Evolutionary conservation across 164 flowering plant species (phyloP), one percentile per base, ranked within the genome.

Genomic region (Vitis riparia): DNA sequence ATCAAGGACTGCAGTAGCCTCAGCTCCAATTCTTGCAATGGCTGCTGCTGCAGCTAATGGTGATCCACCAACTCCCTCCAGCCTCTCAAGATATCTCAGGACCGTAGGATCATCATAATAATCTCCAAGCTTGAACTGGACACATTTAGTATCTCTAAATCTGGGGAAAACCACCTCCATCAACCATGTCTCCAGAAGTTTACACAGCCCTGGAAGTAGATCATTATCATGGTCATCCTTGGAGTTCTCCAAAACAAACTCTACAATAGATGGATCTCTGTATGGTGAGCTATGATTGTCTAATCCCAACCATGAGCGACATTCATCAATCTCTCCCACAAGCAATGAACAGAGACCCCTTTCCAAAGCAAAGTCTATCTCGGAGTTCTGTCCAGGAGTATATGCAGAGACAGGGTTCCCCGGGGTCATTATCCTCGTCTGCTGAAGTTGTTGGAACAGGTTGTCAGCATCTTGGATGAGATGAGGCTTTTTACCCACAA

Each of bases 1-100:
- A 79, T 83, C 97, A 67, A 92, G 84, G 71, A 86, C 98, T 3
- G 97, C 97, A 56, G 96, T 84, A 63, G 97, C 98, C 74, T 81
- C 91, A 50, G 97, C 97, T 9, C 99, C 97, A 73, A 95, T 89
- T 79, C 85, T 86, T 50, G 78, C 99, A 19, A 95, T 95, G 65
- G 99, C 98, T 64, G 97, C 98, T 44, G 99, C 99, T 10, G 96
- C 99, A 78, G 97, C 98, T 78, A 95, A 84, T n/a, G 99, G 93
- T 51, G 98, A 91, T 60, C 92, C 76, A 56, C 88, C 86, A 58
- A 66, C 93, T 52, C 94, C 91, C 76, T 91, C 98, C 56, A 89
- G 78, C 80, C 90, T 85, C 66, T 95, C 99, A 63, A 93, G 76
- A 75, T 95, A 91, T 65, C 84, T 87, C 61, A 95, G 82, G 63